Percentiles rank a stretch among this genome's conserved stretches.
Evolutionary conservation across 768 basidiomycete species (phyloP).

Genomic region (Pseudohyphozyma bogoriensis): DNA sequence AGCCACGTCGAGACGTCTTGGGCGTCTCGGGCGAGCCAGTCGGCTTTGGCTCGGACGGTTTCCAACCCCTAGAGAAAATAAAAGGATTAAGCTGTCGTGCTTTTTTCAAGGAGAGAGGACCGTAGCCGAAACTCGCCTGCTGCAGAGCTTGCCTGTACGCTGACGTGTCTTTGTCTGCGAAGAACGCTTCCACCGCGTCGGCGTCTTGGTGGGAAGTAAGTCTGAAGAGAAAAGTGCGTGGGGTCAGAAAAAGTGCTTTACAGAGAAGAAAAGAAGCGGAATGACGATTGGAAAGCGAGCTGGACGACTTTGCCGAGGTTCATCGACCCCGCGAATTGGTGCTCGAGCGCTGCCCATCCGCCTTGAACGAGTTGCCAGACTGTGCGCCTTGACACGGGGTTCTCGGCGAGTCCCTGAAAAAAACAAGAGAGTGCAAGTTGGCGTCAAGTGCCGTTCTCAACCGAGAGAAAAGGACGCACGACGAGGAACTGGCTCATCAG

Average conservation of each 20-base stretch:
- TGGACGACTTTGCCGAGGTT: constrained; percentile 11
- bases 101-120: too few species aligned
- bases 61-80: constrained; percentile 6
- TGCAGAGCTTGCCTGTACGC: neutral
- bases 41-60: constrained; percentile 6
- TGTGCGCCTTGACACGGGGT: constrained; percentile 12
- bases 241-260: neutral
- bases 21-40: constrained; percentile 4
- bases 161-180: constrained; percentile 43
- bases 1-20: constrained; percentile 9
- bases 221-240: constrained; percentile 15
- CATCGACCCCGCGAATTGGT: constrained; percentile 9
- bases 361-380: constrained; percentile 13
- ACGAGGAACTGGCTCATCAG: constrained; percentile 4
- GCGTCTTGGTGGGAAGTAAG: constrained; percentile 63
- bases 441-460: neutral
- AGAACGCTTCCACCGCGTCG: constrained; percentile 52
- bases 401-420: constrained; percentile 9
- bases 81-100: too few species aligned
- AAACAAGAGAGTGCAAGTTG: neutral
- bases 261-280: neutral
- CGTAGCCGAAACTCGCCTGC: too few species aligned
- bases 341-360: constrained; percentile 13
- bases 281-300: constrained; percentile 12
- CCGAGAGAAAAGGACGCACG: neutral